Percentiles rank a stretch among this genome's conserved stretches.
Evolutionary conservation across 805 yeast species (phyloP).

Genomic region (Saccharomyces mikatae): DNA sequence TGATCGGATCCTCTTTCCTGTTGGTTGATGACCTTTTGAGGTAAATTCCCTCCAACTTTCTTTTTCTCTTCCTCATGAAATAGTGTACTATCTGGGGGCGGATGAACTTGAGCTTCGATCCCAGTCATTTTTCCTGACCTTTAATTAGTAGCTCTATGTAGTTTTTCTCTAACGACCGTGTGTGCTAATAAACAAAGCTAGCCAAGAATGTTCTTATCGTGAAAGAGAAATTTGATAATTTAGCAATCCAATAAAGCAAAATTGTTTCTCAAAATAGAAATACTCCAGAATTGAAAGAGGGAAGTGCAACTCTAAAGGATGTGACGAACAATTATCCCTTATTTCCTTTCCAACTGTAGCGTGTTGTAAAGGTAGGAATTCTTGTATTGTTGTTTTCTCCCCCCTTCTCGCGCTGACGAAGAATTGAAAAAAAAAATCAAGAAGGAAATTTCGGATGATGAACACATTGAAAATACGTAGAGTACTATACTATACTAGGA

Average conservation of each 20-base stretch:
- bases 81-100: background rate
- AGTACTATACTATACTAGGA: background rate
- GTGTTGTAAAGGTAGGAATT: background rate
- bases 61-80: conserved; percentile 5
- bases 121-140: background rate
- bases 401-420: background rate
- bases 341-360: background rate
- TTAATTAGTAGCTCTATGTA: background rate
- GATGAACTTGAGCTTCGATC: background rate
- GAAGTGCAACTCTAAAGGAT: background rate
- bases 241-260: background rate
- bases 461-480: background rate
- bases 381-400: background rate
- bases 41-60: conserved; percentile 6
- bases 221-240: background rate
- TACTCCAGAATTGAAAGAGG: background rate
- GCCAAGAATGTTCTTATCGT: background rate
- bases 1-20: conserved; percentile 1
- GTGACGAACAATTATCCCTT: background rate
- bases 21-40: conserved; percentile 5
- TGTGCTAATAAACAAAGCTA: background rate
- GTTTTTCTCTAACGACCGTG: background rate
- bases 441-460: background rate
- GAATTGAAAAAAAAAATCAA: background rate
- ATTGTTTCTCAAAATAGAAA: background rate